phyloP scores from a whole-genome alignment of 495 filamentous ascomycete species.

The Acidomyces sp. region DNA sequence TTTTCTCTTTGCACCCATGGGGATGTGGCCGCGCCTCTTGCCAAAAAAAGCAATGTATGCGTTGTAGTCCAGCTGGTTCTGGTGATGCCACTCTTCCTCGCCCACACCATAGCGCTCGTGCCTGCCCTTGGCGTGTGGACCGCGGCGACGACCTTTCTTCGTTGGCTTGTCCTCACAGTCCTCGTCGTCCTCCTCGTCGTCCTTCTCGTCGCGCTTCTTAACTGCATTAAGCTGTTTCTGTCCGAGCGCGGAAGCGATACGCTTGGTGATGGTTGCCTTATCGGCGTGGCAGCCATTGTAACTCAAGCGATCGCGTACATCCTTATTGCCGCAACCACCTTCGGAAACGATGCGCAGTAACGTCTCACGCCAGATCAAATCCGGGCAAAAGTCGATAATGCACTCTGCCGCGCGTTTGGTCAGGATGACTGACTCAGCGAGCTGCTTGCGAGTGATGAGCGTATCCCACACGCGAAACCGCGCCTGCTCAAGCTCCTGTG shows the following conservation, averaged over 20 bases:
- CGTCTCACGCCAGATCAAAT: slow-evolving; percentile 14
- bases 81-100: slow-evolving; percentile 7
- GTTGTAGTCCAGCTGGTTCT: slow-evolving; percentile 7
- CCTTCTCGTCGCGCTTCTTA: not conserved
- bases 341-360: slow-evolving; percentile 18
- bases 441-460: slow-evolving; percentile 11
- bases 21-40: not conserved
- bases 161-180: not conserved
- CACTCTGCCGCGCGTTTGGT: slow-evolving; percentile 9
- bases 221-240: slow-evolving; percentile 13
- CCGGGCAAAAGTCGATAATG: slow-evolving; percentile 20
- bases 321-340: slow-evolving; percentile 9
- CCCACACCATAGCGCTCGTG: slow-evolving; percentile 1
- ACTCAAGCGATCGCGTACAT: slow-evolving; percentile 14
- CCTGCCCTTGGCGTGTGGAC: not conserved
- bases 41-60: slow-evolving; percentile 12
- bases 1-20: slow-evolving; percentile 1
- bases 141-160: not conserved
- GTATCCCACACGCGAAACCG: slow-evolving; percentile 14
- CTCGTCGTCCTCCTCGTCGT: not conserved
- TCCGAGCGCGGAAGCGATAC: slow-evolving; percentile 16
- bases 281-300: slow-evolving; percentile 16
- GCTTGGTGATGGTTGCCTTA: slow-evolving; percentile 20
- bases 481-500: slow-evolving; percentile 10
- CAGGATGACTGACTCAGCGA: slow-evolving; percentile 7